Percentiles rank a stretch among this genome's conserved stretches.
These are phyloP conservation scores for Pseudocercospora pini-densiflorae DNA, from an alignment of 2,329 filamentous ascomycete genomes.

Conservation along the genomic window DNA sequence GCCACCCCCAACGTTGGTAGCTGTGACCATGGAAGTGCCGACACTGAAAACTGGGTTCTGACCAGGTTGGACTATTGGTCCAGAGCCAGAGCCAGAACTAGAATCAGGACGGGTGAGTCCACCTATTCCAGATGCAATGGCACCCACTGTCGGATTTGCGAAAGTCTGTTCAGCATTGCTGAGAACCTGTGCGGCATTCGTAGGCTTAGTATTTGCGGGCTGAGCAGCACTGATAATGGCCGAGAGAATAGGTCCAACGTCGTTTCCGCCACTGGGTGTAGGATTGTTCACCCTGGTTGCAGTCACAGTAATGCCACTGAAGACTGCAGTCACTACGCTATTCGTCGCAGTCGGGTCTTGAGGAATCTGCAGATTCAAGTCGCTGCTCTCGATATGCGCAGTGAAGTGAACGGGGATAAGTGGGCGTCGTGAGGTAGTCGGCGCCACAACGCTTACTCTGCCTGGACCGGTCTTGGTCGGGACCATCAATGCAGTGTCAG, in stretches of 20 bases:
- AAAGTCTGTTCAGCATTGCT: constrained; percentile 22
- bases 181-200: constrained; percentile 27
- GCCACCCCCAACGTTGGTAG: constrained; percentile 18
- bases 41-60: constrained; percentile 22
- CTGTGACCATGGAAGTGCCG: constrained; percentile 27
- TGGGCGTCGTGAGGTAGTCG: background rate
- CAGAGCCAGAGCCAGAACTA: constrained; percentile 6
- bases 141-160: constrained; percentile 5
- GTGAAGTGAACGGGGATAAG: constrained; percentile 23
- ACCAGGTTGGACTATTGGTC: background rate
- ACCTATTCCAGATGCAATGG: constrained; percentile 23
- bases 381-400: constrained; percentile 26
- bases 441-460: background rate
- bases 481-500: constrained; percentile 27
- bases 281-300: constrained; percentile 24
- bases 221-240: constrained; percentile 20
- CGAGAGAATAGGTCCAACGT: constrained; percentile 21
- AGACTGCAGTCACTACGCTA: constrained; percentile 28
- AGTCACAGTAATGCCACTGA: constrained; percentile 24
- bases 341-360: constrained; percentile 20
- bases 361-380: constrained; percentile 28
- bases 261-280: constrained; percentile 5
- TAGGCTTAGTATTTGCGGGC: constrained; percentile 28
- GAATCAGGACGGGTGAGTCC: background rate
- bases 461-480: constrained; percentile 22